Conservation (phyloP, 768 basidiomycete species). For the Hydnomerulius pinastri region DNA sequence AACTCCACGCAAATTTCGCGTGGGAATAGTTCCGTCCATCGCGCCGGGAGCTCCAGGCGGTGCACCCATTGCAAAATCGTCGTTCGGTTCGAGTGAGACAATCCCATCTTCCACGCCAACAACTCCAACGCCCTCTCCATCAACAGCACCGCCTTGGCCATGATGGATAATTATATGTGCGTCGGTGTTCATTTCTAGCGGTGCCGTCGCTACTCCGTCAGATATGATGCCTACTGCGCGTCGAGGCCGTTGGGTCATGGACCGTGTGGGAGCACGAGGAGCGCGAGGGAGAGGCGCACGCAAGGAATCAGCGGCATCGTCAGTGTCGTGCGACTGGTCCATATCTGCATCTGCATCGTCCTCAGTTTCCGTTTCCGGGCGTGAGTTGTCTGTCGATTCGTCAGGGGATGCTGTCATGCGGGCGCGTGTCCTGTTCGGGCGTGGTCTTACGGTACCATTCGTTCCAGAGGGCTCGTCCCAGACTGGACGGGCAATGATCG, state of each 20-base stretch:
- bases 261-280: slow-evolving; percentile 25
- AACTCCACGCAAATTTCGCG: slow-evolving; percentile 29
- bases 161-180: slow-evolving; percentile 56
- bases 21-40: slow-evolving; percentile 39
- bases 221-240: slow-evolving; percentile 52
- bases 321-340: slow-evolving; percentile 41
- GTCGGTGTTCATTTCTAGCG: slow-evolving; percentile 44
- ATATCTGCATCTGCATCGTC: slow-evolving; percentile 62
- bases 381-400: slow-evolving; percentile 49
- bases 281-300: slow-evolving; percentile 36
- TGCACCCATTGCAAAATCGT: slow-evolving; percentile 88
- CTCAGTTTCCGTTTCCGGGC: slow-evolving; percentile 77
- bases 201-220: slow-evolving; percentile 35
- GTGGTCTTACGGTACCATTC: slow-evolving; percentile 29
- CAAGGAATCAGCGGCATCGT: slow-evolving; percentile 27
- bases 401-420: slow-evolving; percentile 41
- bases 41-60: slow-evolving; percentile 92
- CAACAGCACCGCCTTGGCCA: slow-evolving; percentile 40
- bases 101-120: slow-evolving; percentile 72
- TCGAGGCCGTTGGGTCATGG: slow-evolving; percentile 38
- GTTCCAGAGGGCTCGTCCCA: slow-evolving; percentile 48
- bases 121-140: slow-evolving; percentile 42
- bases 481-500: slow-evolving; percentile 64
- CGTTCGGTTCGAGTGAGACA: slow-evolving; percentile 76
- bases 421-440: slow-evolving; percentile 31